phyloP scores from a whole-genome alignment of 805 yeast genomes.

The Barnettozyma salicaria region DNA sequence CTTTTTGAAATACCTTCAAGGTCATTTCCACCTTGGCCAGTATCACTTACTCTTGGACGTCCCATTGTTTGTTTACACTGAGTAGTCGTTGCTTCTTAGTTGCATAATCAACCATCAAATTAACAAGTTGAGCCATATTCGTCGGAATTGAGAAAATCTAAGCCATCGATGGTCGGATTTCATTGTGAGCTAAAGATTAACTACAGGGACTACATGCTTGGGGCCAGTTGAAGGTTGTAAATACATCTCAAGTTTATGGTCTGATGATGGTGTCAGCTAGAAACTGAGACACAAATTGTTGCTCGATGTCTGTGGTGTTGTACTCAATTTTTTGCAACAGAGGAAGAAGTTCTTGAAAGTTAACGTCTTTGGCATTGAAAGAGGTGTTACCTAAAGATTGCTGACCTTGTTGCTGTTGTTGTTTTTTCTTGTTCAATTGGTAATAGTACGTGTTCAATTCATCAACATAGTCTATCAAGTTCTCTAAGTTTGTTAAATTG shows the following conservation, averaged over 20 bases:
- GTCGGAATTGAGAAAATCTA: too few relatives aligned
- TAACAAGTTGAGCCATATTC: too few relatives aligned
- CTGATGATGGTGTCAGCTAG: conserved; percentile 20
- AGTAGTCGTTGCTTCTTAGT: too few relatives aligned
- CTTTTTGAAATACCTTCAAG: too few relatives aligned
- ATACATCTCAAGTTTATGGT: conserved; percentile 11
- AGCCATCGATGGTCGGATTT: too few relatives aligned
- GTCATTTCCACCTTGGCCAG: too few relatives aligned
- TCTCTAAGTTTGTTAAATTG: conserved; percentile 18
- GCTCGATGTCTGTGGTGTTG: conserved; percentile 25
- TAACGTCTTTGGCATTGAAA: conserved; percentile 7
- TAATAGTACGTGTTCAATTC: conserved; percentile 23
- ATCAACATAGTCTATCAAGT: conserved; percentile 23
- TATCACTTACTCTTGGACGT: conserved; percentile 25
- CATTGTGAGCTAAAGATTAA: too few relatives aligned
- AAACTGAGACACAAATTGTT: conserved; percentile 20
- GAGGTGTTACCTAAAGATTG: not conserved
- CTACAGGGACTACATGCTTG: too few relatives aligned
- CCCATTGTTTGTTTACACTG: conserved; percentile 23
- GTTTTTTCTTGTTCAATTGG: conserved; percentile 23
- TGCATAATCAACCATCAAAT: too few relatives aligned
- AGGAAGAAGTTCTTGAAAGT: conserved; percentile 27
- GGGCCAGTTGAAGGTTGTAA: not conserved
- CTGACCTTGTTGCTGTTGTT: conserved; percentile 2
- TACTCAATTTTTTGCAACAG: conserved; percentile 26